Percentiles rank a stretch among this genome's conserved stretches.
Evolutionary conservation across 139 green algal species (phyloP).

Genomic region (Pedinophyceae sp.): DNA sequence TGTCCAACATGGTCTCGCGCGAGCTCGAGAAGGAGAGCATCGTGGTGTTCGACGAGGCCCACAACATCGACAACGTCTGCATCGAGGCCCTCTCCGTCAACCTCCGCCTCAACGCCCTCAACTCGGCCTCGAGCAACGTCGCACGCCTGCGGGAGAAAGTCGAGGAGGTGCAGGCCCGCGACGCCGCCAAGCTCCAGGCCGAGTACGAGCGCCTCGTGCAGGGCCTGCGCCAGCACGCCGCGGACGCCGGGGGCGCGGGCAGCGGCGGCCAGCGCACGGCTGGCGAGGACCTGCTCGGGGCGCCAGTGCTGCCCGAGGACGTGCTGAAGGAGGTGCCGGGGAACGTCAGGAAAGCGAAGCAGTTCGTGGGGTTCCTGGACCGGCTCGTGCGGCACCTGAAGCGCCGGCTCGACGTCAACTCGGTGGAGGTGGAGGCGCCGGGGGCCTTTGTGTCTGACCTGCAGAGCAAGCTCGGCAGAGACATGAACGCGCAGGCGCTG

Average conservation of each 20-base stretch:
- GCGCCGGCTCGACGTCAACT: slow-evolving; percentile 26
- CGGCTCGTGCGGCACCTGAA: slow-evolving; percentile 79
- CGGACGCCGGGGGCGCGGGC: slow-evolving; percentile 5
- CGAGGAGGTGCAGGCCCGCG: slow-evolving; percentile 35
- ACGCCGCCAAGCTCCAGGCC: slow-evolving; percentile 45
- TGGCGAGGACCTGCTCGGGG: slow-evolving; percentile 59
- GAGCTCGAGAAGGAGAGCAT: slow-evolving; percentile 93
- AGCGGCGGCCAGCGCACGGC: slow-evolving; percentile 4
- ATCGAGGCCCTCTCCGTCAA: slow-evolving; percentile 75
- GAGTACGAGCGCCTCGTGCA: slow-evolving; percentile 79
- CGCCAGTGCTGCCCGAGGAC: slow-evolving; percentile 74
- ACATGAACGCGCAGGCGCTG: slow-evolving; percentile 25
- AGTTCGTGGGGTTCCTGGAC: slow-evolving; percentile 92
- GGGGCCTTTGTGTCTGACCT: slow-evolving; percentile 64
- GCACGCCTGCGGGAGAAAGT: slow-evolving; percentile 26
- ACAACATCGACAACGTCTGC: slow-evolving; percentile 99
- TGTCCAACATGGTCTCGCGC: slow-evolving; percentile 78
- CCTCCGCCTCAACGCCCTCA: slow-evolving; percentile 69
- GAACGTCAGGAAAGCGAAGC: slow-evolving; percentile 56
- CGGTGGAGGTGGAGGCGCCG: slow-evolving; percentile 56
- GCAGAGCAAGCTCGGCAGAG: slow-evolving; percentile 33
- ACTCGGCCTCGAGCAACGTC: slow-evolving; percentile 70
- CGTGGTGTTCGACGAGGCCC: slow-evolving; percentile 98
- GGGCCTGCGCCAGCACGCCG: neutral
- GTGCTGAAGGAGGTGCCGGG: slow-evolving; percentile 67